These are phyloP conservation scores for Eucalyptus cloeziana DNA, from an alignment of 345 rosid genomes.

Conservation along the genomic window DNA sequence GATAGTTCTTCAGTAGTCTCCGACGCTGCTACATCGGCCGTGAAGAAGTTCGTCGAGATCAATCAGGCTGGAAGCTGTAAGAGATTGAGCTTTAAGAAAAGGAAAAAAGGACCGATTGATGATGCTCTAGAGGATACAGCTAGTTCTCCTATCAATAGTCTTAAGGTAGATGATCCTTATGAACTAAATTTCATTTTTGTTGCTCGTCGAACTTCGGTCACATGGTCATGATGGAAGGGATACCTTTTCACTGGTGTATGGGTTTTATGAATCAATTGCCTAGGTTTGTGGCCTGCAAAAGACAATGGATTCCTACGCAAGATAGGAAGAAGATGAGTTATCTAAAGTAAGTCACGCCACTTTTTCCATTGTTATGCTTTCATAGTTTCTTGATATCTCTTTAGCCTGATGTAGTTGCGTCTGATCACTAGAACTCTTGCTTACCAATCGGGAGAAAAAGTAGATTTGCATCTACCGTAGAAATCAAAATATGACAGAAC, in stretches of 20 bases:
- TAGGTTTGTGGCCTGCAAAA: constrained; percentile 12
- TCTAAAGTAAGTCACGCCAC: constrained; percentile 2
- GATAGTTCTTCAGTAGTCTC: no score
- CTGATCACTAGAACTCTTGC: background rate
- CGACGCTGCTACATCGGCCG: no score
- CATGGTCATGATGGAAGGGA: background rate
- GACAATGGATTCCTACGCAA: constrained; percentile 3
- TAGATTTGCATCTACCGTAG: background rate
- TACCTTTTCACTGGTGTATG: background rate
- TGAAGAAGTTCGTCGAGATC: no score
- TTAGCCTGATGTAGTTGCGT: no score
- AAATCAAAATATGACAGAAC: background rate
- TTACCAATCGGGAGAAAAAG: background rate
- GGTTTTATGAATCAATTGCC: background rate
- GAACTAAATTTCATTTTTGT: background rate
- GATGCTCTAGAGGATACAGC: no score
- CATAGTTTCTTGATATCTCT: background rate
- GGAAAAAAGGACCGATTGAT: no score
- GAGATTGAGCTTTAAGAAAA: no score
- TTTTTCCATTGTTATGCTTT: background rate
- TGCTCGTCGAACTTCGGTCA: background rate
- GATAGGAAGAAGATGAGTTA: background rate
- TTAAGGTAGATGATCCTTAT: constrained; percentile 12
- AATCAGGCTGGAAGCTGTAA: no score
- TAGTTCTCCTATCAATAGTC: constrained; percentile 13